A percentile compares a stretch with the other conserved stretches of the same genome.
phyloP scores from a whole-genome alignment of 768 basidiomycete species.

The Tricholoma saponaceum region DNA sequence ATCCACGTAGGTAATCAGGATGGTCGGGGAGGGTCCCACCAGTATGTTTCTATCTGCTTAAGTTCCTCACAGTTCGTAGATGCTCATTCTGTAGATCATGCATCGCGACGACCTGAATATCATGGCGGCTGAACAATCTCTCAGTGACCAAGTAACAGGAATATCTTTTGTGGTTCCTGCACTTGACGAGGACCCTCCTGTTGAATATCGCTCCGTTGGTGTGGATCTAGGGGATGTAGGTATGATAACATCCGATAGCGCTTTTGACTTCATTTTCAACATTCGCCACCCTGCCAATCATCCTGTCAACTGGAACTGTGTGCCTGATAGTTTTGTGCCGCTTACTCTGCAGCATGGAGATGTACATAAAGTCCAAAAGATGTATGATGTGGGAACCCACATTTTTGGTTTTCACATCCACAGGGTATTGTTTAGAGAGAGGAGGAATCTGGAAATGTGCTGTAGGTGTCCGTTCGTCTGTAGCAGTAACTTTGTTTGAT shows the following conservation, averaged over 20 bases:
- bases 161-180: conserved; percentile 27
- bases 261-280: conserved; percentile 16
- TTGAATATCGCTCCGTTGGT: conserved; percentile 15
- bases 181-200: conserved; percentile 12
- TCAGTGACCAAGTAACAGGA: conserved; percentile 21
- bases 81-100: not conserved
- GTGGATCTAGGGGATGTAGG: too few species aligned
- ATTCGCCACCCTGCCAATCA: conserved; percentile 12
- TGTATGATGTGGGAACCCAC: not conserved
- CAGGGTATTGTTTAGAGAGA: too few species aligned
- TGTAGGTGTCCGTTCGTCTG: not conserved
- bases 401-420: not conserved
- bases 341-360: not conserved
- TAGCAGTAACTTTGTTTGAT: not conserved
- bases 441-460: too few species aligned
- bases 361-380: not conserved
- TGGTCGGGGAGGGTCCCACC: too few species aligned
- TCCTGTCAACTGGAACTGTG: conserved; percentile 12
- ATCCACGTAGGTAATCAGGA: too few species aligned
- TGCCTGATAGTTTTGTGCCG: conserved; percentile 11
- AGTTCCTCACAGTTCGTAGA: too few species aligned
- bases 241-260: too few species aligned
- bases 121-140: not conserved
- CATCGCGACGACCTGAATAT: not conserved
- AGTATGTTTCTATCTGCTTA: too few species aligned